A percentile compares a stretch with the other conserved stretches of the same genome.
Conservation (phyloP, 495 filamentous ascomycete genomes). For the Aspergillus diversus region DNA sequence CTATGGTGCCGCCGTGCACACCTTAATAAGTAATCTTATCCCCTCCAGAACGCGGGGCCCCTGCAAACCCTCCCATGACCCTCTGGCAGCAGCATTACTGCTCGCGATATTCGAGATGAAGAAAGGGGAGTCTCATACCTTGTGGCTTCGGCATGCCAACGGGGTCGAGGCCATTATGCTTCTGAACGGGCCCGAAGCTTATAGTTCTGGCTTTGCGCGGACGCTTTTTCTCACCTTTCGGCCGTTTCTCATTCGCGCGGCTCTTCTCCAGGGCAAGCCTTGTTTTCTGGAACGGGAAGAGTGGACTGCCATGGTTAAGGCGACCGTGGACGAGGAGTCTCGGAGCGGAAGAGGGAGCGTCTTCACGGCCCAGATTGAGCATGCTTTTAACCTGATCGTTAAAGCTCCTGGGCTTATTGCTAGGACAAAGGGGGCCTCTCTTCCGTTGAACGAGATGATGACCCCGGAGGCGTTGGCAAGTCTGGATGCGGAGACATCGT, state of each 20-base stretch:
- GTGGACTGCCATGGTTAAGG: background rate
- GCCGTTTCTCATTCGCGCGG: background rate
- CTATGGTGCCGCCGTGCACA: background rate
- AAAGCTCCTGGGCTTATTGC: background rate
- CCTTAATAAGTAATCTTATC: background rate
- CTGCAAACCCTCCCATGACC: background rate
- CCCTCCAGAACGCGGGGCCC: no score
- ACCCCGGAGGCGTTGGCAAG: no score
- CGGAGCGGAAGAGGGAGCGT: background rate
- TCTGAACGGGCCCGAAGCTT: background rate
- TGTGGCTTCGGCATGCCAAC: background rate
- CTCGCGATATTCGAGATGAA: background rate
- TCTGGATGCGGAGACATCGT: no score
- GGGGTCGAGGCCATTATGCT: background rate
- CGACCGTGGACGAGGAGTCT: background rate
- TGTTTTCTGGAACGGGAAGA: background rate
- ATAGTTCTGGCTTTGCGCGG: background rate
- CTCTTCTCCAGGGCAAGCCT: background rate
- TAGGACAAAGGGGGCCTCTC: background rate
- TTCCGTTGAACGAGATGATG: no score
- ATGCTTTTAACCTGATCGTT: background rate
- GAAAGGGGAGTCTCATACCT: background rate
- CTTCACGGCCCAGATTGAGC: background rate
- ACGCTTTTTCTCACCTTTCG: background rate
- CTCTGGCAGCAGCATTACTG: background rate